A percentile compares a stretch with the other conserved stretches of the same genome.
Evolutionary conservation across 1,139 yeast genomes (phyloP).

Genomic region (Hanseniaspora uvarum): DNA sequence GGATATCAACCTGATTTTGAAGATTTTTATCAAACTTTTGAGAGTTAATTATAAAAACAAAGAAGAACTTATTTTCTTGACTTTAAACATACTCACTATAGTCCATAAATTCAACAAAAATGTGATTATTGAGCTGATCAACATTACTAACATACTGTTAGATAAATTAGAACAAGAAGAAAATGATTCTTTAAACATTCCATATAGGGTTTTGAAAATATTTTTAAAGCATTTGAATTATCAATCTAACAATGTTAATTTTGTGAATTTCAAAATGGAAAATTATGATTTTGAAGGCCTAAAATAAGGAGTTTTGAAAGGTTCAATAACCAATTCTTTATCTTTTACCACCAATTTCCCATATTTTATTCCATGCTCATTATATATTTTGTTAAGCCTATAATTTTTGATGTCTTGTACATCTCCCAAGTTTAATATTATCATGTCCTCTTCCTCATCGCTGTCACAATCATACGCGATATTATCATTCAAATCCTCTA

Average conservation of each 20-base stretch:
- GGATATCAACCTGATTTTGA: neutral
- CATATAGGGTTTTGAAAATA: neutral
- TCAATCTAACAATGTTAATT: neutral
- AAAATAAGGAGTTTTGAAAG: constrained; percentile 11
- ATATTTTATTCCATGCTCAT: neutral
- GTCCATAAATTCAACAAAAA: neutral
- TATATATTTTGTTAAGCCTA: constrained; percentile 1
- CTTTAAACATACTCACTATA: neutral
- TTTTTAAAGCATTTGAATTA: neutral
- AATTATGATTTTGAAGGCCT: neutral
- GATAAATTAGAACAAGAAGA: neutral
- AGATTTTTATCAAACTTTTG: neutral
- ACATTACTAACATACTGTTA: neutral
- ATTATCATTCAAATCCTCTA: neutral
- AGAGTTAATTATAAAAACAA: neutral
- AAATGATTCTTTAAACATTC: neutral
- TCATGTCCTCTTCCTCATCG: constrained; percentile 8
- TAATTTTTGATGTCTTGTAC: neutral
- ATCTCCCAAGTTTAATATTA: neutral
- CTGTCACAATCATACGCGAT: neutral
- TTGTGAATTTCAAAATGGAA: neutral
- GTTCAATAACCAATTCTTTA: constrained; percentile 8
- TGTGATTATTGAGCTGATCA: neutral
- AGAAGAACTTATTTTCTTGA: neutral
- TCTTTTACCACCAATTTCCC: neutral